phyloP scores from a whole-genome alignment of 495 filamentous ascomycete genomes.

The Terfezia boudieri region DNA sequence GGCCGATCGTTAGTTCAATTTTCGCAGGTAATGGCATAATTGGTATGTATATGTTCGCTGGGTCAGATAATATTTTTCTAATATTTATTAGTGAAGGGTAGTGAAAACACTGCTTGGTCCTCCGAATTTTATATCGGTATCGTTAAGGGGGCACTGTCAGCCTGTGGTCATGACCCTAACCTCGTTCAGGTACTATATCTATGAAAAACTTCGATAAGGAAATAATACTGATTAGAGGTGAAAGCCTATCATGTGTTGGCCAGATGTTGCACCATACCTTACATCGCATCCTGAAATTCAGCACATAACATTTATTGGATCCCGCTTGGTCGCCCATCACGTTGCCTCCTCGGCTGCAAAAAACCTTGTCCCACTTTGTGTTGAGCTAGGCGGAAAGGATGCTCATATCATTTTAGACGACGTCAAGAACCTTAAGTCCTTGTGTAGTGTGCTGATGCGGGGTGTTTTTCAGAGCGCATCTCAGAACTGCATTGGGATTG shows the following conservation, averaged over 20 bases:
- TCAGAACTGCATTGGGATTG: constrained; percentile 94
- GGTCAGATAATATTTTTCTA: not conserved
- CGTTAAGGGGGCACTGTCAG: constrained; percentile 49
- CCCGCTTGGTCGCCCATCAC: constrained; percentile 60
- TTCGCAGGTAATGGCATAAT: constrained; percentile 87
- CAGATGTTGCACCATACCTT: constrained; percentile 54
- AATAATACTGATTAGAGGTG: too few relatives aligned
- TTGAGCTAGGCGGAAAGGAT: constrained; percentile 92
- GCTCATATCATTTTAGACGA: constrained; percentile 79
- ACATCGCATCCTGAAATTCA: constrained; percentile 65
- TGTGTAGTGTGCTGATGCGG: constrained; percentile 65
- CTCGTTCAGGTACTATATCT: constrained; percentile 39
- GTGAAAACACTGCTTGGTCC: constrained; percentile 85
- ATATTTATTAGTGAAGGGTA: constrained; percentile 43
- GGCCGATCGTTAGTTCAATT: constrained; percentile 69
- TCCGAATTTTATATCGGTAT: constrained; percentile 59
- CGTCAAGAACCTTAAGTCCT: constrained; percentile 33
- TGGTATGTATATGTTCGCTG: constrained; percentile 3
- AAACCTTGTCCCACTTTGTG: constrained; percentile 55
- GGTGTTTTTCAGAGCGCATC: constrained; percentile 92
- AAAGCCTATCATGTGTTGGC: constrained; percentile 57
- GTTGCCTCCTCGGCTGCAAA: constrained; percentile 73
- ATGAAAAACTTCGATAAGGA: too few relatives aligned
- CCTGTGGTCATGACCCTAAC: constrained; percentile 62
- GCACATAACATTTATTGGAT: constrained; percentile 97